Percentiles rank a stretch among this genome's conserved stretches.
These are phyloP conservation scores for Berkeleyomyces basicola DNA, from an alignment of 2,329 filamentous ascomycete species.

Conservation along the genomic window DNA sequence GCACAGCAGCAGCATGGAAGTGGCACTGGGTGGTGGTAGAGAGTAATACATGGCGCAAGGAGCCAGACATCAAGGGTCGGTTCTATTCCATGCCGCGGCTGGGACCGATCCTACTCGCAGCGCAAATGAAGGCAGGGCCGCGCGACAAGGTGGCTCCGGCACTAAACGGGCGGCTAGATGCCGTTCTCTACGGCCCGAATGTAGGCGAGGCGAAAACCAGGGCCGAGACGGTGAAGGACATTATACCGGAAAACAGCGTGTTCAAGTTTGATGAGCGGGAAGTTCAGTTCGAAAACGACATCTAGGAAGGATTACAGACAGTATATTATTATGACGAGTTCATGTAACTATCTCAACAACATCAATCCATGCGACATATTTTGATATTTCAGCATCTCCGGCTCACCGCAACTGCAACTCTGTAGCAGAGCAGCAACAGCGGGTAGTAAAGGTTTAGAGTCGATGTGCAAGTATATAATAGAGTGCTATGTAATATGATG, in stretches of 20 bases:
- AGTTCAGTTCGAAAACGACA: slow-evolving; percentile 10
- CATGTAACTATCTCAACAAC: too few relatives aligned
- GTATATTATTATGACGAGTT: too few relatives aligned
- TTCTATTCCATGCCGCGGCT: slow-evolving; percentile 41
- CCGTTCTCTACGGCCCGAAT: slow-evolving; percentile 21
- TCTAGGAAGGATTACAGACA: background rate
- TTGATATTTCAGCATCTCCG: too few relatives aligned
- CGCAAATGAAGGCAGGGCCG: slow-evolving; percentile 23
- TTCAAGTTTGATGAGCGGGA: slow-evolving; percentile 11
- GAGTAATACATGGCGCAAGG: slow-evolving; percentile 31
- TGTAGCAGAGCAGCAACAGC: background rate
- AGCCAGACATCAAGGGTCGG: slow-evolving; percentile 33
- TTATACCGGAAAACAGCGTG: slow-evolving; percentile 20
- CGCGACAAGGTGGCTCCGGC: slow-evolving; percentile 18
- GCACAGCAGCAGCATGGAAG: slow-evolving; percentile 18
- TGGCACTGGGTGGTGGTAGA: slow-evolving; percentile 27
- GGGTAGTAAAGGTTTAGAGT: background rate
- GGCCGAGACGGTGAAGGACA: slow-evolving; percentile 27
- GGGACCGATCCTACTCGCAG: slow-evolving; percentile 31
- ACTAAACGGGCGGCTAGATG: slow-evolving; percentile 35
- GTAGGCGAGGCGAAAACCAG: slow-evolving; percentile 27
- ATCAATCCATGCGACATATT: too few relatives aligned
- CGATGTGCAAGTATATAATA: background rate
- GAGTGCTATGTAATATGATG: slow-evolving; percentile 15
- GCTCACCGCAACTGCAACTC: background rate